Base-by-base conservation (phyloP, 495 filamentous ascomycete genomes). In the Neurospora sp. region DNA sequence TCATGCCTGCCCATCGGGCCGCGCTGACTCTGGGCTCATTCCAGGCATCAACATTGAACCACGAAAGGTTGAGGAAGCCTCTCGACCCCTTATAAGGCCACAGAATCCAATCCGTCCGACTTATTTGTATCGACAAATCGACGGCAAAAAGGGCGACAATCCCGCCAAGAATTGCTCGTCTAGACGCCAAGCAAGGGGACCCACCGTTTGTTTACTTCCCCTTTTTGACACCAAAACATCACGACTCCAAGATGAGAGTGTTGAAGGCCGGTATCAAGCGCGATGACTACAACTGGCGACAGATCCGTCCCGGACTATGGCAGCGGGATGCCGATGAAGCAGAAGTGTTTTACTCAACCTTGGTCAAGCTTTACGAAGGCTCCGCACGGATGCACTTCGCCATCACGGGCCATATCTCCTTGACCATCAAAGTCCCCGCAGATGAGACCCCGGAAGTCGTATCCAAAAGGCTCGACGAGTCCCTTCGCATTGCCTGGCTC, bases 261-360 rank as follows among this genome's bases (percentile, higher is more conserved):
- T 59, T 44, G 23, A 62, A 35, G 12, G 14, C 54, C 54, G 27
- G 54, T 35, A 0, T 35, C 54, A 62, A 62, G 27, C 23, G 54
- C 12, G 42, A 72, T 69, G 70, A 72, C 38, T 74, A 69, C 20
- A 39, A 1, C 39, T 82, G 81, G 81, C 71, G 73, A 1, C 62
- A 79, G 46, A 74, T 75, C 14, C 9, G 37, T 23, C 71, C 72
- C 35, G 78, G 80, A 0, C 20, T 73, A 7, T 87, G 82, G 81
- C 80, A 83, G 75, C 81, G 85, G 0, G 80, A 82, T 48, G 76
- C 83, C 44, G 85, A 87, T 72, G 85, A 86, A 69, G 78, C 75
- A 1, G 85, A 87, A 73, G 77, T 77, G 48, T 82, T 83, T 42
- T 87, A 86, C 70, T 78, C 78, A 0, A 74, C 79, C 3, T 70